phyloP scores from a whole-genome alignment of 352 stramenopile species.

The Globisporangium radiosum region DNA sequence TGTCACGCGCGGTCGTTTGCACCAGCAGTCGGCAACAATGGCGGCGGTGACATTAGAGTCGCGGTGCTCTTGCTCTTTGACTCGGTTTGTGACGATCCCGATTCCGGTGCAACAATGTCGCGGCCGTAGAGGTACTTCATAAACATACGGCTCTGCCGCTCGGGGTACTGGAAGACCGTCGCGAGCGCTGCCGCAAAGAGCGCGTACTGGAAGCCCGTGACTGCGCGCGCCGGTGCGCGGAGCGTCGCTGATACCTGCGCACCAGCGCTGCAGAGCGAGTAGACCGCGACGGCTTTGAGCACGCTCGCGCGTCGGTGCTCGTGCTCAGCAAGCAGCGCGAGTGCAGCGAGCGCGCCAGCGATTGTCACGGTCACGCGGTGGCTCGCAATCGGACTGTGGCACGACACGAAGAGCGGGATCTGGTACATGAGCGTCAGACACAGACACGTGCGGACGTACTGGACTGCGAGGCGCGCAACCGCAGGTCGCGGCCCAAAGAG shows the following conservation, averaged over 20 bases:
- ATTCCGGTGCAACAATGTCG: constrained; percentile 7
- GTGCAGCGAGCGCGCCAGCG: constrained; percentile 31
- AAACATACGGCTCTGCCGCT: constrained; percentile 35
- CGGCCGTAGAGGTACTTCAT: constrained; percentile 56
- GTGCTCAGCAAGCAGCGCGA: constrained; percentile 46
- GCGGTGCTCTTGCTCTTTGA: background rate
- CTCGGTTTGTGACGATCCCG: background rate
- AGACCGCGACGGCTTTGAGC: constrained; percentile 52
- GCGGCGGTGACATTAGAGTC: background rate
- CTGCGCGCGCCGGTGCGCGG: constrained; percentile 10
- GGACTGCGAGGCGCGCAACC: constrained; percentile 22
- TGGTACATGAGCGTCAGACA: constrained; percentile 60
- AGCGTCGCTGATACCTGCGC: constrained; percentile 19
- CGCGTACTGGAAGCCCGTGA: constrained; percentile 29
- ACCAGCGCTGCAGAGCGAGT: constrained; percentile 33
- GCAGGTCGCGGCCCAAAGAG: constrained; percentile 43
- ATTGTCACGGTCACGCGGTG: constrained; percentile 26
- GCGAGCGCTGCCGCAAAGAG: constrained; percentile 34
- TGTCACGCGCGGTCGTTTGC: too few relatives aligned
- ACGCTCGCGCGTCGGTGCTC: constrained; percentile 41
- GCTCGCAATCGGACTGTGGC: constrained; percentile 27
- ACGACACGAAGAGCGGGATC: constrained; percentile 47
- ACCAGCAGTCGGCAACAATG: too few relatives aligned
- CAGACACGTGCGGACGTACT: constrained; percentile 51
- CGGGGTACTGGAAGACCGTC: constrained; percentile 36